Conservation (phyloP, 192 early-diverging fungal genomes). For the Chytriomyces confervae region DNA sequence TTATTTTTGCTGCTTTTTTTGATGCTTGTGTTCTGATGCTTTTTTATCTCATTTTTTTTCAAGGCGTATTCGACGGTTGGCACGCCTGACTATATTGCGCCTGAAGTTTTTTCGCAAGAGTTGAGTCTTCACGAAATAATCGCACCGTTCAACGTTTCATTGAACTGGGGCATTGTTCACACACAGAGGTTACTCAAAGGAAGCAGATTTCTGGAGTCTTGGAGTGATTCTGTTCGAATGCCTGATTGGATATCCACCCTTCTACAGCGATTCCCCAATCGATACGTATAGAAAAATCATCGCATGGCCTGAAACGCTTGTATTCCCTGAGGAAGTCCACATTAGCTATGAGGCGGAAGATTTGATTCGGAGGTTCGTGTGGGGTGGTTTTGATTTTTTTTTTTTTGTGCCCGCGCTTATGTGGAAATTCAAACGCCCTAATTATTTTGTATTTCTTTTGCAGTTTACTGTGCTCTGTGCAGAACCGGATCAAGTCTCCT, state of each 20-base stretch:
- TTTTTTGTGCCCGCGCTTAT: not conserved
- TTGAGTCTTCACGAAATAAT: conserved; percentile 14
- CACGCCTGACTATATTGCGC: conserved; percentile 97
- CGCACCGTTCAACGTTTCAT: not conserved
- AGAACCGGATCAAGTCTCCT: conserved; percentile 80
- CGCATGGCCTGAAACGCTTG: conserved; percentile 89
- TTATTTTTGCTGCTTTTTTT: not conserved
- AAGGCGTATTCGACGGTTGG: conserved; percentile 97
- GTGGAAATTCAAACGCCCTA: not conserved
- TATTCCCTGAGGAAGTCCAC: conserved; percentile 92
- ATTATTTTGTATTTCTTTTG: conserved; percentile 5
- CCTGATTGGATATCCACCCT: conserved; percentile 96
- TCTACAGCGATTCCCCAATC: conserved; percentile 92
- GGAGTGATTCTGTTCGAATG: conserved; percentile 99
- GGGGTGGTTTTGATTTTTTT: not conserved
- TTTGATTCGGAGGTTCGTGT: conserved; percentile 77
- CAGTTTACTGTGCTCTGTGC: conserved; percentile 84
- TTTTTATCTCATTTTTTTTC: not conserved
- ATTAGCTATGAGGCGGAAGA: conserved; percentile 91
- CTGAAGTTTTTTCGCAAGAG: conserved; percentile 66
- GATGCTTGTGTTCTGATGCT: conserved; percentile 8
- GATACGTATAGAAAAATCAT: conserved; percentile 99
- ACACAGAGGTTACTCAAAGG: conserved; percentile 83
- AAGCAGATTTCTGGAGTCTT: conserved; percentile 99
- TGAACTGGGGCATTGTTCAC: conserved; percentile 80